Evolutionary conservation across 371 early-diverging fungal genomes (phyloP).

Genomic region (Batrachochytrium dendrobatidis): DNA sequence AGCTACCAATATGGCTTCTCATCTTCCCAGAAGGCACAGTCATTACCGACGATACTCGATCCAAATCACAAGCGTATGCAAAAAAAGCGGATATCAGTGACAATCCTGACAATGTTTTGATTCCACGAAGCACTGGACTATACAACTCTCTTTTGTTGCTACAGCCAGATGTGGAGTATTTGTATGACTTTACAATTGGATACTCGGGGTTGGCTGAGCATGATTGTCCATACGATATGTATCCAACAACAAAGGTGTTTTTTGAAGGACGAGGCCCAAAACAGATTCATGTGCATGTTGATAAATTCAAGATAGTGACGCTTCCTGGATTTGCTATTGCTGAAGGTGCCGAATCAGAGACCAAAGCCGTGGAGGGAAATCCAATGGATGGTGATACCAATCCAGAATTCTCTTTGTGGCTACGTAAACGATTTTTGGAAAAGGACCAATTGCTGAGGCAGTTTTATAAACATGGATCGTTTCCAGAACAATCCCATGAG

Average conservation of each 20-base stretch:
- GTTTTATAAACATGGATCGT: conserved; percentile 66
- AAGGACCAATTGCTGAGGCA: conserved; percentile 77
- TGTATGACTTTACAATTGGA: conserved; percentile 82
- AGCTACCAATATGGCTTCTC: conserved; percentile 68
- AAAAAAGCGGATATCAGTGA: conserved; percentile 6
- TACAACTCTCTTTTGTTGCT: conserved; percentile 54
- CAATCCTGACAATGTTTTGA: conserved; percentile 44
- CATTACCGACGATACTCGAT: conserved; percentile 29
- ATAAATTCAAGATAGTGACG: conserved; percentile 51
- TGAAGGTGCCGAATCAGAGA: not conserved
- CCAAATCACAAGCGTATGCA: conserved; percentile 17
- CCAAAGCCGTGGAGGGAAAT: conserved; percentile 3
- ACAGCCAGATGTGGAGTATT: conserved; percentile 36
- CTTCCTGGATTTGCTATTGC: conserved; percentile 47
- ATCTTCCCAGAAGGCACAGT: conserved; percentile 91
- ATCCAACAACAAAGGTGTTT: conserved; percentile 62
- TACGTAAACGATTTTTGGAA: conserved; percentile 65
- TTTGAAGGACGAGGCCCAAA: conserved; percentile 58
- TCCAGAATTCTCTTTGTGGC: conserved; percentile 64
- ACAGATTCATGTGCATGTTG: conserved; percentile 66
- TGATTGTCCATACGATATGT: conserved; percentile 58
- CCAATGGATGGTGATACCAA: conserved; percentile 31
- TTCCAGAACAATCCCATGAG: conserved; percentile 36
- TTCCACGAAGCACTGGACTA: conserved; percentile 75
- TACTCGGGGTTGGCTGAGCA: conserved; percentile 59